phyloP scores from a whole-genome alignment of 495 filamentous ascomycete species.

The Chaetomium tenue region DNA sequence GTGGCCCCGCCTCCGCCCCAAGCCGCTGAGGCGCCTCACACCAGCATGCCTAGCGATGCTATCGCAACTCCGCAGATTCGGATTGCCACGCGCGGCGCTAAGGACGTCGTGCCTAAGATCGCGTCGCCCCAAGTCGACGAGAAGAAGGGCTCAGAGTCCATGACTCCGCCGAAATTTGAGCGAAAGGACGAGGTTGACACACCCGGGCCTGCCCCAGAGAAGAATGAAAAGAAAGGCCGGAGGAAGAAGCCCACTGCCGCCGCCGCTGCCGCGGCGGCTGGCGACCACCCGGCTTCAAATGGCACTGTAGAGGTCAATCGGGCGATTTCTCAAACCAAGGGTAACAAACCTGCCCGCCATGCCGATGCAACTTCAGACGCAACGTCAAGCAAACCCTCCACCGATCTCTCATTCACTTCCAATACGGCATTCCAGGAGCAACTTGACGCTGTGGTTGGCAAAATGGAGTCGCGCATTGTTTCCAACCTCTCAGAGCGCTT shows the following conservation, averaged over 20 bases:
- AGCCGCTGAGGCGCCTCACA: conserved; percentile 35
- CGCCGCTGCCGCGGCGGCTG: conserved; percentile 35
- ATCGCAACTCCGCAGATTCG: conserved; percentile 34
- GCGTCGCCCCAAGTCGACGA: conserved; percentile 34
- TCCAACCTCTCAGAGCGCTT: conserved; percentile 47
- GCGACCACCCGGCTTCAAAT: conserved; percentile 24
- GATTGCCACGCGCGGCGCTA: conserved; percentile 40
- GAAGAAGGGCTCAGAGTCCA: conserved; percentile 30
- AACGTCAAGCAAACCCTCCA: conserved; percentile 19
- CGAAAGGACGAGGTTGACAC: conserved; percentile 44
- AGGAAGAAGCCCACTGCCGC: conserved; percentile 47
- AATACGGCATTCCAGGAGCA: conserved; percentile 42
- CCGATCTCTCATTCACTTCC: conserved; percentile 21
- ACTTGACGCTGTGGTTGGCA: conserved; percentile 44
- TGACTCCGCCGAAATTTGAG: conserved; percentile 38
- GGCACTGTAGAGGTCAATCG: conserved; percentile 29
- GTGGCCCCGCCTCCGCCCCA: conserved; percentile 39
- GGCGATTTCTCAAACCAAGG: conserved; percentile 31
- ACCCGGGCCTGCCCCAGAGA: conserved; percentile 43
- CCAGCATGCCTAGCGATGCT: conserved; percentile 17
- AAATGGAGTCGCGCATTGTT: conserved; percentile 47
- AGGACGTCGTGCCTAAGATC: conserved; percentile 42
- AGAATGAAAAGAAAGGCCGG: conserved; percentile 47
- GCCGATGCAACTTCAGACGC: conserved; percentile 24
- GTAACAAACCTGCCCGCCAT: conserved; percentile 32